Base-by-base conservation (phyloP, 2,329 filamentous ascomycete genomes). In the Aureobasidium pullulans region DNA sequence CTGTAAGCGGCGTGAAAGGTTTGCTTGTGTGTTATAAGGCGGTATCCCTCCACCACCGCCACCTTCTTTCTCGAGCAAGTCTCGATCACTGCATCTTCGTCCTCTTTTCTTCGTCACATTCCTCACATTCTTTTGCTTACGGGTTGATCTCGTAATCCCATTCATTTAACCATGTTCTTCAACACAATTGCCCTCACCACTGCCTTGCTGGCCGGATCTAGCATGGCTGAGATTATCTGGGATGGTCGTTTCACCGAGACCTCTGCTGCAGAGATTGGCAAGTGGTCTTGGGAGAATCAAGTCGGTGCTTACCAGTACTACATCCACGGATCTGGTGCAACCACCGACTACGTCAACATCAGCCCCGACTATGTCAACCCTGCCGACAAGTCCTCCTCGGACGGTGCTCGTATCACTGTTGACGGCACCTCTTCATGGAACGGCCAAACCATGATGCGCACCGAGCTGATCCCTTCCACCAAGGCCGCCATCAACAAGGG, bases 281-380 rank as follows among this genome's bases (percentile, higher is more conserved):
- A 79, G 42, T 87, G 74, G 66, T 66, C 63, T 8, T 59, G 57
- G 57, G 19, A 39, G 16, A 87, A 84, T 70, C 81, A 86, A 72
- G 82, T 87, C 66, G 84, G 84, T 1, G 80, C 84, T 0, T 90
- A 87, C 73, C 86, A 89, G 71, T 89, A 87, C 77, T 89, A 89
- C 75, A 89, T 89, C 69, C 87, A 90, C 74, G 87, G 87, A 37
- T 74, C 75, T 5, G 79, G 77, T 8, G 54, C 73, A 0, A 77
- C 83, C 8, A 77, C 77, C 23, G 74, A 81, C 66, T 88, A 89
- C 71, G 78, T 88, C 64, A 83, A 83, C 65, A 76, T 88, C 1
- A 81, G 79, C 2, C 71, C 82, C 0, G 71, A 73, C 60, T 85
- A 78, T 77, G 87, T 86, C 75, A 88, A 88, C 72, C 82, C 84